Base-by-base conservation (phyloP, 1,139 yeast species). In the Candida sojae region DNA sequence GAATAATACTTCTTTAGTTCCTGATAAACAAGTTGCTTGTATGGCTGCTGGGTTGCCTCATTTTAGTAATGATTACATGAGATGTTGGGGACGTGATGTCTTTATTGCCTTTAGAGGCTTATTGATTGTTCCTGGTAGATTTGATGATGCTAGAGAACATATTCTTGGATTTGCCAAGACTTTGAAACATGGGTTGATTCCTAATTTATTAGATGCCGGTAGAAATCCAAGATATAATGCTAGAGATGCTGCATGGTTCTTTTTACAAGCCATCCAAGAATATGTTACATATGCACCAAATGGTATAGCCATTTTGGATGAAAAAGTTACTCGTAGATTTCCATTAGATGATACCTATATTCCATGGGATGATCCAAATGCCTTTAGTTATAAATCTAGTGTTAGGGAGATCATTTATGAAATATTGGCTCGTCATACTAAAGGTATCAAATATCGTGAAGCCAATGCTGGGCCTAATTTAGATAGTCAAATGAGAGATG, bases 51-150 rank as follows among this genome's bases (percentile, higher is more conserved):
- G 98, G 0, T 77, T 93, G 51, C 99, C 99, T 2, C 97, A 92
- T 68, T 93, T 93, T 66, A 84, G 95, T 61, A 80, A 79, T 50
- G 90, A 86, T 57, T 91, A 88, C 65, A 91, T 92, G 96, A 79
- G 99, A 67, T 90, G 97, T 64, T 93, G 99, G 99, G 99, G 99
- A 30, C 80, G 99, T 62, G 99, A 93, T 68, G 96, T 91, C 2
- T 93, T 93, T 62, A 86, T 93, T 48, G 80, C 97, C 0, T 76
- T 88, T 48, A 75, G 97, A 54, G 99, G 99, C 0, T 73, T 92
- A 44, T 70, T 91, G 52, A 69, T 92, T 37, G 85, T 87, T 1
- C 80, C 97, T 0, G 95, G 87, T 12, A 76, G 98, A 49, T 82
- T 64, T 59, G 88, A 86, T 3, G 93, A 86, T 49, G 98, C 98